Conservation (phyloP, 257 asterid genomes). For the Prunella vulgaris region DNA sequence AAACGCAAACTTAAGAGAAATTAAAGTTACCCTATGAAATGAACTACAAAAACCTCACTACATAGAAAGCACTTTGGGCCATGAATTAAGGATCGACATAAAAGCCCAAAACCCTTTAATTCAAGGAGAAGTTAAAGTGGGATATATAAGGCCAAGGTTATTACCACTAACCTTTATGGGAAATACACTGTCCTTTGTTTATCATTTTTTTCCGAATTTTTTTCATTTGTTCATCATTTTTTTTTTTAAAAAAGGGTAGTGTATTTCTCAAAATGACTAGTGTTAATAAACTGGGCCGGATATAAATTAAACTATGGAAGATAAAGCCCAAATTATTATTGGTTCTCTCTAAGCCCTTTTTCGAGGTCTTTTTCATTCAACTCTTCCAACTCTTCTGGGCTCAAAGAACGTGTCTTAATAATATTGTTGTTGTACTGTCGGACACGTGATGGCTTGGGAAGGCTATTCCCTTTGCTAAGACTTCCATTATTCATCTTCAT, state of each 20-base stretch:
- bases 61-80: background rate
- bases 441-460: slow-evolving; percentile 33
- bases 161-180: too few species aligned
- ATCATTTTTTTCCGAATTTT: too few species aligned
- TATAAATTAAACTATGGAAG: too few species aligned
- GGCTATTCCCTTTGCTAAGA: slow-evolving; percentile 35
- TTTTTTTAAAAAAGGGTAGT: too few species aligned
- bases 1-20: background rate
- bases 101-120: background rate
- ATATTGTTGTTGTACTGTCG: slow-evolving; percentile 36
- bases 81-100: background rate
- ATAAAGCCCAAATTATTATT: slow-evolving; percentile 1
- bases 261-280: too few species aligned
- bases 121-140: background rate
- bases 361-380: slow-evolving; percentile 10
- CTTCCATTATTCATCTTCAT: slow-evolving; percentile 10
- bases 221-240: too few species aligned
- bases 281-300: too few species aligned
- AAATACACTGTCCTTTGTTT: too few species aligned
- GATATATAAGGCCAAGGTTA: too few species aligned
- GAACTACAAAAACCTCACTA: background rate
- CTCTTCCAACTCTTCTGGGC: slow-evolving; percentile 26
- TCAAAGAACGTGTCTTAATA: slow-evolving; percentile 32
- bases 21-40: background rate
- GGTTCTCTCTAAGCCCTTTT: background rate